These are phyloP conservation scores for Amanita inopinata DNA, from an alignment of 768 basidiomycete genomes.

Conservation along the genomic window DNA sequence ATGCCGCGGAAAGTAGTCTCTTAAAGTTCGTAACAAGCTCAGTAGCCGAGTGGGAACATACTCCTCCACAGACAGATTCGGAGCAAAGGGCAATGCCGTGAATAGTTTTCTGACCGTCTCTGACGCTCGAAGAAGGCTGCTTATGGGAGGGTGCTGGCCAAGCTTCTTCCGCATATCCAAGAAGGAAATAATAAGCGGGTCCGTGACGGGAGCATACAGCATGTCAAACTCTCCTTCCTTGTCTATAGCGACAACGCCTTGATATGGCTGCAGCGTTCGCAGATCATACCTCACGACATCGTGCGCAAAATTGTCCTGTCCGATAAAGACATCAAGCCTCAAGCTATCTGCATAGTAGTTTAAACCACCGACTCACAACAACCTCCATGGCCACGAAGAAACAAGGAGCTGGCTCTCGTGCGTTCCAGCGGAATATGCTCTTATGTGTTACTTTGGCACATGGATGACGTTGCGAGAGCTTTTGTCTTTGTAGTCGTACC, in stretches of 20 bases:
- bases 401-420: constrained; percentile 70
- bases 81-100: constrained; percentile 71
- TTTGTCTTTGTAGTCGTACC: constrained; percentile 58
- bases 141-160: constrained; percentile 47
- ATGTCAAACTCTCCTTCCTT: constrained; percentile 73
- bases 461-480: constrained; percentile 52
- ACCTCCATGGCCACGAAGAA: constrained; percentile 95
- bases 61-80: constrained; percentile 82
- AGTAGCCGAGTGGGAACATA: constrained; percentile 90
- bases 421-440: constrained; percentile 83
- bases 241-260: constrained; percentile 76
- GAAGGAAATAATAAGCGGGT: constrained; percentile 76
- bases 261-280: constrained; percentile 68
- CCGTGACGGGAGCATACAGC: constrained; percentile 75
- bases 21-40: constrained; percentile 72
- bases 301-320: constrained; percentile 91
- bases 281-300: constrained; percentile 90
- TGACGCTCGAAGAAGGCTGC: constrained; percentile 43
- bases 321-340: neutral
- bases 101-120: constrained; percentile 55
- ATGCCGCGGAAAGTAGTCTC: constrained; percentile 81
- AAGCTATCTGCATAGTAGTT: neutral
- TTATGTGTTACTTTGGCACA: constrained; percentile 62
- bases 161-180: constrained; percentile 57
- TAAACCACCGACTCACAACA: constrained; percentile 47